Base-by-base conservation (phyloP, 495 filamentous ascomycete genomes). In the Xylaria nigripes region DNA sequence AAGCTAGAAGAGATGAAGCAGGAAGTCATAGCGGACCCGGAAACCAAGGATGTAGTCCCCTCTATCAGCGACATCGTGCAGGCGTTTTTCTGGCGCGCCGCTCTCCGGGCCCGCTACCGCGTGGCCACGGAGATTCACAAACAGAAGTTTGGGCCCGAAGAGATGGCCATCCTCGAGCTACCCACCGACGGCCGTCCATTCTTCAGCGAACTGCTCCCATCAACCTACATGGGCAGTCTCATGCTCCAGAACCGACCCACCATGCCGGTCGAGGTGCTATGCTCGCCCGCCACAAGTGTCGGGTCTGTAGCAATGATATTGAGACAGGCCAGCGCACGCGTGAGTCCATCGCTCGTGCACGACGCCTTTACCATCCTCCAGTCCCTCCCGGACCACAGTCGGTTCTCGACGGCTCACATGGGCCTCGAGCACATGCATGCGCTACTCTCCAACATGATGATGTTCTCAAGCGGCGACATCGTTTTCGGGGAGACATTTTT, bases 11-110 rank as follows among this genome's bases (percentile, higher is more conserved):
- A 60, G 51, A 51, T 65, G 29, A 61, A 54, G 43, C 15, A 67
- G 50, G 51, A 55, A 10, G 62, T 67, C 15, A 3, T 53, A 19
- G 51, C 59, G 6, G 61, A 66, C 32, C 56, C 64, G 2, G 55
- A 58, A n/a, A 51, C 52, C 15, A 54, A 67, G 27, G 59, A 45
- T 10, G 3, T 18, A 15, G 24, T 32, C 3, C 45, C 27, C 12
- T 65, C 66, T 7, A 56, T 63, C 32, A 67, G 55, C 51, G 66
- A 69, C 47, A 63, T 67, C 25, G 30, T 67, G 0, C 62, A 65
- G 48, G 66, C 64, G 6, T 68, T 70, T 50, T 58, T 69, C 18
- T 70, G 68, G 68, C 68, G 64, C 42, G 51, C 64, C n/a, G 52
- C 57, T 13, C 65, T 68, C 25, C 63, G 54, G 40, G 62, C 65